Percentiles rank a stretch among this genome's conserved stretches.
Evolutionary conservation across 139 green algal genomes (phyloP).

Genomic region (Coelastrella sp.): DNA sequence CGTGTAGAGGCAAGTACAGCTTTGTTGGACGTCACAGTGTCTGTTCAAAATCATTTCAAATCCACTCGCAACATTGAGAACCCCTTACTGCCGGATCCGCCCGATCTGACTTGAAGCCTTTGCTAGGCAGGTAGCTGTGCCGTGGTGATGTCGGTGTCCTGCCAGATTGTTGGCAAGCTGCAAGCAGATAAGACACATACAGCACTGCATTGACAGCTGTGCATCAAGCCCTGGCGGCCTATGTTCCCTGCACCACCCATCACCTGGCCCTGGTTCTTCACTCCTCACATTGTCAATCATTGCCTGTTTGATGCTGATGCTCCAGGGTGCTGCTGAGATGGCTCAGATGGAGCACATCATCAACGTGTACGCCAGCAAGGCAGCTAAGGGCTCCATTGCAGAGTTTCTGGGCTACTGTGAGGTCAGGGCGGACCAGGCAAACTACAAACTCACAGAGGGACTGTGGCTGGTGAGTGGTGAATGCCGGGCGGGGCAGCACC

Average conservation of each 20-base stretch:
- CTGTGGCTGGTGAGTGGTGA: conserved; percentile 79
- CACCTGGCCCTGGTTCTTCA: not conserved
- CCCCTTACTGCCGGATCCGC: too few relatives aligned
- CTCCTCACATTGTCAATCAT: not conserved
- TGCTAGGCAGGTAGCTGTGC: too few relatives aligned
- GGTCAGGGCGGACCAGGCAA: conserved; percentile 66
- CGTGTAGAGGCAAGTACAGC: conserved; percentile 65
- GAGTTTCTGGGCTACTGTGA: conserved; percentile 84
- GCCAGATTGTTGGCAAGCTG: too few relatives aligned
- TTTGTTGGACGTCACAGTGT: too few relatives aligned
- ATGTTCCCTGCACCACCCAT: not conserved
- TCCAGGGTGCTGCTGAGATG: conserved; percentile 65
- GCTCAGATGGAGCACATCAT: conserved; percentile 86
- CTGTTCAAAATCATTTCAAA: too few relatives aligned
- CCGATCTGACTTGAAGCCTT: too few relatives aligned
- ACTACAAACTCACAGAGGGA: conserved; percentile 67
- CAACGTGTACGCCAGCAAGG: conserved; percentile 81
- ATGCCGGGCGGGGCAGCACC: not conserved
- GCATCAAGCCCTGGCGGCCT: not conserved
- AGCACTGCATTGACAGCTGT: not conserved
- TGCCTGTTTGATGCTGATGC: not conserved
- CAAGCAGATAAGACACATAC: not conserved
- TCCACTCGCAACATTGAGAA: too few relatives aligned
- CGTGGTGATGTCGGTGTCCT: too few relatives aligned
- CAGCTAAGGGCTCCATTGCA: conserved; percentile 69